Percentiles rank a stretch among this genome's conserved stretches.
These are phyloP conservation scores for Calycina marina DNA, from an alignment of 2,329 filamentous ascomycete genomes.

Conservation along the genomic window DNA sequence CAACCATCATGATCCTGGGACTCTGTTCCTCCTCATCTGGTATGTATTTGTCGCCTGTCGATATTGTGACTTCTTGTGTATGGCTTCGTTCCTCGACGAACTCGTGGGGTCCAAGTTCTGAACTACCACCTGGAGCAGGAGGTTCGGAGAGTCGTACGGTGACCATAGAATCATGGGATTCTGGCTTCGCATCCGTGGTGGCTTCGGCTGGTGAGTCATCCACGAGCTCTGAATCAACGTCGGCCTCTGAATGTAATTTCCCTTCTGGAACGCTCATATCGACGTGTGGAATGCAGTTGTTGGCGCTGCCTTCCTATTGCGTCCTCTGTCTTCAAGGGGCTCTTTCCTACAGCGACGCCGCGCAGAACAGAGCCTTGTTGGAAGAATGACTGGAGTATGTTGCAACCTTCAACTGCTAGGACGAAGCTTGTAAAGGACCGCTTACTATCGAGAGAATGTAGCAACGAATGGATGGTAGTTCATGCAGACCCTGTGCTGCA, in stretches of 20 bases:
- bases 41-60: not conserved
- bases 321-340: too few relatives aligned
- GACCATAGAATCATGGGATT: constrained; percentile 55
- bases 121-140: constrained; percentile 34
- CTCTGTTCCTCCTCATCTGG: constrained; percentile 9
- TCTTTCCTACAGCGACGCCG: too few relatives aligned
- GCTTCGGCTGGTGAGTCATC: not conserved
- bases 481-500: too few relatives aligned
- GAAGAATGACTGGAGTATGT: too few relatives aligned
- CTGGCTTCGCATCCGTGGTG: constrained; percentile 1
- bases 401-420: too few relatives aligned
- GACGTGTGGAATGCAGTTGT: not conserved
- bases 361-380: too few relatives aligned
- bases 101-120: constrained; percentile 22
- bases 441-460: too few relatives aligned
- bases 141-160: constrained; percentile 60
- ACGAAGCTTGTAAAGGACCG: too few relatives aligned
- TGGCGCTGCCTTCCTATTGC: too few relatives aligned
- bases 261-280: not conserved
- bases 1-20: constrained; percentile 19
- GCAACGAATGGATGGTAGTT: too few relatives aligned
- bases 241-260: not conserved
- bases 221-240: too few relatives aligned
- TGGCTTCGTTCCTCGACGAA: constrained; percentile 3
- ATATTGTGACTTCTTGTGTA: constrained; percentile 8